Conservation (phyloP, 2,329 filamentous ascomycete species). For the Botrytis galanthina region DNA sequence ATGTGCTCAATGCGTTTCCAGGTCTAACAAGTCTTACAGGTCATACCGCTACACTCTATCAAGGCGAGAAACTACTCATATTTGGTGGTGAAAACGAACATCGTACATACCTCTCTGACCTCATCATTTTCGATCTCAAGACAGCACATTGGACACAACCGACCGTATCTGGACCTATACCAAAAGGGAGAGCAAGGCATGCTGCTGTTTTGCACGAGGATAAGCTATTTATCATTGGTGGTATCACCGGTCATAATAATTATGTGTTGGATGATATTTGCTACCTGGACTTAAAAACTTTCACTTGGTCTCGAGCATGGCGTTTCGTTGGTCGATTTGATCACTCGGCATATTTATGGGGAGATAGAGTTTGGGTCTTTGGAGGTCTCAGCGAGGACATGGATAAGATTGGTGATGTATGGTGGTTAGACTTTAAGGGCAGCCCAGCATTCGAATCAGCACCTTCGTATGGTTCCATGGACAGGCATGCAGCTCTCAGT, state of each 20-base stretch:
- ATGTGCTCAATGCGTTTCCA: background rate
- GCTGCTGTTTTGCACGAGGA: slow-evolving; percentile 91
- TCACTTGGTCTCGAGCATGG: slow-evolving; percentile 96
- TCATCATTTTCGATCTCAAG: slow-evolving; percentile 93
- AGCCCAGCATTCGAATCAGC: slow-evolving; percentile 78
- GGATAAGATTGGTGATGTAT: slow-evolving; percentile 93
- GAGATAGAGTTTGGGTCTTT: slow-evolving; percentile 92
- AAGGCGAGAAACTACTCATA: slow-evolving; percentile 91
- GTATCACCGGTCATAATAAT: slow-evolving; percentile 91
- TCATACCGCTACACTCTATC: slow-evolving; percentile 90
- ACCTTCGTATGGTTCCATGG: slow-evolving; percentile 55
- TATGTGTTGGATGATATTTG: slow-evolving; percentile 93
- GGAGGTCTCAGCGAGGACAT: slow-evolving; percentile 93
- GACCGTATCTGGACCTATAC: slow-evolving; percentile 77
- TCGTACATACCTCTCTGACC: slow-evolving; percentile 88
- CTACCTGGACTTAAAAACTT: slow-evolving; percentile 94
- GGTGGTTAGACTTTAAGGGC: slow-evolving; percentile 95
- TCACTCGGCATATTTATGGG: slow-evolving; percentile 90
- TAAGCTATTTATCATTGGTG: slow-evolving; percentile 92
- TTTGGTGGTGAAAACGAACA: slow-evolving; percentile 99
- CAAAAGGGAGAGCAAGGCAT: slow-evolving; percentile 87
- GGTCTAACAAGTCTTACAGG: slow-evolving; percentile 49
- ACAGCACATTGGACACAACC: slow-evolving; percentile 96
- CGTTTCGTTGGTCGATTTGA: slow-evolving; percentile 93
- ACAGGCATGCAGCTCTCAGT: slow-evolving; percentile 39